Evolutionary conservation across 345 rosid genomes (phyloP), one percentile per base, ranked within the genome.

Genomic region (Euphorbia tirucalli): DNA sequence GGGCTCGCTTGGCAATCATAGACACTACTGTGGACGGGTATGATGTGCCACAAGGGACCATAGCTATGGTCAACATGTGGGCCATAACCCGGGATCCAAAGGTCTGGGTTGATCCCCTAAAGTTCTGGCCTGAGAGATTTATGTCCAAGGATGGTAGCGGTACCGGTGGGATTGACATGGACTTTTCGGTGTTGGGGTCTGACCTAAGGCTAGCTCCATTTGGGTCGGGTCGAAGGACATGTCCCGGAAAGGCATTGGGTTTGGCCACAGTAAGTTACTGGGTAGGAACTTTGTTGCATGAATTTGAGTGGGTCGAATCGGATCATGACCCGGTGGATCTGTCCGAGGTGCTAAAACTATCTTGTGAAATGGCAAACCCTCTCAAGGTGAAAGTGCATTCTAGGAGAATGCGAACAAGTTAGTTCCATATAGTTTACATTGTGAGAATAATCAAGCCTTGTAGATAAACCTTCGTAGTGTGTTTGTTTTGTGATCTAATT

Each of bases 31-130:
- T 85, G 3, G 85, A 79, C n/a, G 78, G 83, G 19, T 61, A 78
- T 71, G 75, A 70, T 2, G 84, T 87, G 68, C 88, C 90, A 0
- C 74, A 75, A 7, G 87, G 87, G 58, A 83, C 90, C 43, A 80
- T 80, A 1, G 85, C 88, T 0, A 87, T 87, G 85, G 88, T 87
- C 24, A 87, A 87, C 72, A 87, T 87, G 84, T 87, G 90, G 90
- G 90, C 88, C 80, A 87, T 87, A 72, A 72, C 75, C 19, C 15
- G 85, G 77, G 87, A 86, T 79, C 87, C 86, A 2, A 21, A 75
- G 1, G 65, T 84, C 3, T 86, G 87, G 85, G 71, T 0, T 55
- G 81, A 86, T 73, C 86, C 90, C 0, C 63, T 76, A 13, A 52
- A 46, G 64, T 87, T 83, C 72, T 5, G 0, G 63, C 88, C 88